These are phyloP conservation scores for Lathyrus sativus DNA, from an alignment of 306 rosid species.

Conservation along the genomic window DNA sequence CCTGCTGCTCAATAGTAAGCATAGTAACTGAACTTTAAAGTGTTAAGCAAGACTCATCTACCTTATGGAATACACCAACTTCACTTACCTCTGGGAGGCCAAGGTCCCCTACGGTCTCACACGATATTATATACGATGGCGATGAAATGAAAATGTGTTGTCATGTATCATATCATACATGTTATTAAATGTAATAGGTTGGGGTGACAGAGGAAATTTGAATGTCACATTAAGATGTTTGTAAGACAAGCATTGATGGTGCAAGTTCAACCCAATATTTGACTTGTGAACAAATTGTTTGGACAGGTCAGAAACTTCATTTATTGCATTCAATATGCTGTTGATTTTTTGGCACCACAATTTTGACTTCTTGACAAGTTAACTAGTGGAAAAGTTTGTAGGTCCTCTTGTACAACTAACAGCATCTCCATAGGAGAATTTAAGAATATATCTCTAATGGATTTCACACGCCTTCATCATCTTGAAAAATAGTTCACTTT, in stretches of 20 bases:
- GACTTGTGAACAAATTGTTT: conserved; percentile 26
- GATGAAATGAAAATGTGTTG: not conserved
- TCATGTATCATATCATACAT: not conserved
- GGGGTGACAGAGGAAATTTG: conserved; percentile 31
- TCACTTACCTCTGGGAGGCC: no score
- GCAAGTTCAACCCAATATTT: conserved; percentile 21
- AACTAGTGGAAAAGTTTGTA: not conserved
- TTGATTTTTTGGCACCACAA: conserved; percentile 34
- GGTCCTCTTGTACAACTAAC: not conserved
- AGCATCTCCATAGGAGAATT: not conserved
- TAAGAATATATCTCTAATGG: no score
- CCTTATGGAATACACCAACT: no score
- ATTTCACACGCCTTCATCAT: not conserved
- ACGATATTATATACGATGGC: no score
- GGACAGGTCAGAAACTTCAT: conserved; percentile 45
- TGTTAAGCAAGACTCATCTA: no score
- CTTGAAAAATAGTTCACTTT: not conserved
- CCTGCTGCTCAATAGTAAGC: no score
- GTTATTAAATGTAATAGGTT: conserved; percentile 3
- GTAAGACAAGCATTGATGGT: conserved; percentile 29
- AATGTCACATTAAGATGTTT: conserved; percentile 30
- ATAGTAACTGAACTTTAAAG: no score
- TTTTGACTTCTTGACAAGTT: conserved; percentile 28
- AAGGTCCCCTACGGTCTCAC: no score
- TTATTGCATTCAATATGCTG: conserved; percentile 30